These are phyloP conservation scores for Arthrinium phaeospermum DNA, from an alignment of 2,329 filamentous ascomycete genomes.

Conservation along the genomic window DNA sequence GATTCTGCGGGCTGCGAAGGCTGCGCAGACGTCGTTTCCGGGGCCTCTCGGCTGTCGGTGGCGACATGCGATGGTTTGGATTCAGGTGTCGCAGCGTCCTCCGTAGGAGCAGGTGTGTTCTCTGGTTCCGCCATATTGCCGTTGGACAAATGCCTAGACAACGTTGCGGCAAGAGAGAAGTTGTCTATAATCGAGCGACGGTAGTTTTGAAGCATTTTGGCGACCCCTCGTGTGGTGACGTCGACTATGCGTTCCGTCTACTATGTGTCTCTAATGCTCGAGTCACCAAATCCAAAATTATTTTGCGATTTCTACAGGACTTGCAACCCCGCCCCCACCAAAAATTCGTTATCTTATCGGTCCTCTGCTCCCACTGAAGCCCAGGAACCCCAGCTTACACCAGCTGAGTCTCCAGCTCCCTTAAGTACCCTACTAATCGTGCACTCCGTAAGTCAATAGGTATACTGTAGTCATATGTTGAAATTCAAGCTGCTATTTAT, in stretches of 20 bases:
- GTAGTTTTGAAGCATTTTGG: conserved; percentile 7
- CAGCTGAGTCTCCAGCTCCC: not conserved
- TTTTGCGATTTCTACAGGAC: conserved; percentile 15
- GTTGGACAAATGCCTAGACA: not conserved
- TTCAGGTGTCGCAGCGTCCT: conserved; percentile 43
- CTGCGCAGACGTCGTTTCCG: conserved; percentile 18
- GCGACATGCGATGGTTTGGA: conserved; percentile 53
- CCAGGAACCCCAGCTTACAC: not conserved
- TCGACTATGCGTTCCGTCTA: not conserved
- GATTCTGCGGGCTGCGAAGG: conserved; percentile 25
- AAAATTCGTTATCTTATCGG: conserved; percentile 11
- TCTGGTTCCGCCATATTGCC: not conserved
- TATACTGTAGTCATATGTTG: too few relatives aligned
- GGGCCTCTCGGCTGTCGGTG: conserved; percentile 42
- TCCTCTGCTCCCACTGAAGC: not conserved
- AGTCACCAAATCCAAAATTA: conserved; percentile 9
- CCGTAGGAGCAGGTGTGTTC: not conserved
- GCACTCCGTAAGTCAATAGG: not conserved
- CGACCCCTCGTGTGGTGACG: not conserved
- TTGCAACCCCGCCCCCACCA: conserved; percentile 10
- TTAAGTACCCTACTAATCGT: not conserved
- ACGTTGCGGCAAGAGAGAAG: not conserved
- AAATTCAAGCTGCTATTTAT: not conserved
- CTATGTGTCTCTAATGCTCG: not conserved
- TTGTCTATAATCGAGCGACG: not conserved